These are phyloP conservation scores for Trichoderma koningii DNA, from an alignment of 2,329 filamentous ascomycete species.

Conservation along the genomic window DNA sequence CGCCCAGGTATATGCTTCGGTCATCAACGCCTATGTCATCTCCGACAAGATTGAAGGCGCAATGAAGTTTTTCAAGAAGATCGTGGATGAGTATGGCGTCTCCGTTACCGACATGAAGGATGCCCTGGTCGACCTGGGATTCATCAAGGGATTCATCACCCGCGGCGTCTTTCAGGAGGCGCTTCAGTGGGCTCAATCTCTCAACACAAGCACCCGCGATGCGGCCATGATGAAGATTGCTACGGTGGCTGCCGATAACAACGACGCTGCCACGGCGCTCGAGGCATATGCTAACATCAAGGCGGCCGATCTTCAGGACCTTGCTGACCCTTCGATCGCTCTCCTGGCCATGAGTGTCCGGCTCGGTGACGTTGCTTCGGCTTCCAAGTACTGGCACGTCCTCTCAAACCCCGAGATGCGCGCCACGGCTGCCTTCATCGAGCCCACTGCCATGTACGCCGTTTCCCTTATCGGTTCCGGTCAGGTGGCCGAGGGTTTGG, in stretches of 20 bases:
- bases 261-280: slow-evolving; percentile 67
- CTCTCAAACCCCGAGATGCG: slow-evolving; percentile 64
- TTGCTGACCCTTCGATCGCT: slow-evolving; percentile 68
- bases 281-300: slow-evolving; percentile 65
- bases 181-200: slow-evolving; percentile 68
- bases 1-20: slow-evolving; percentile 82
- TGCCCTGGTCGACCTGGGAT: slow-evolving; percentile 69
- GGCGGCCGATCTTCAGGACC: slow-evolving; percentile 47
- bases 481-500: slow-evolving; percentile 77
- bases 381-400: slow-evolving; percentile 78
- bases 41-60: slow-evolving; percentile 80
- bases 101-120: slow-evolving; percentile 67
- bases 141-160: slow-evolving; percentile 76
- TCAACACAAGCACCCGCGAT: slow-evolving; percentile 60
- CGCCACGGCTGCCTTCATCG: slow-evolving; percentile 69
- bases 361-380: slow-evolving; percentile 73
- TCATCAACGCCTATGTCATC: slow-evolving; percentile 85
- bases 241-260: slow-evolving; percentile 76
- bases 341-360: slow-evolving; percentile 86
- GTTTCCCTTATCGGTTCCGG: slow-evolving; percentile 85
- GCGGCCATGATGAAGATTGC: slow-evolving; percentile 73
- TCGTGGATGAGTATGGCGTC: slow-evolving; percentile 64
- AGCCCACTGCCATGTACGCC: slow-evolving; percentile 87
- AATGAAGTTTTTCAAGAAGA: slow-evolving; percentile 80
- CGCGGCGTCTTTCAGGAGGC: slow-evolving; percentile 72